phyloP scores from a whole-genome alignment of 345 rosid species.

The Citrus reticulata region DNA sequence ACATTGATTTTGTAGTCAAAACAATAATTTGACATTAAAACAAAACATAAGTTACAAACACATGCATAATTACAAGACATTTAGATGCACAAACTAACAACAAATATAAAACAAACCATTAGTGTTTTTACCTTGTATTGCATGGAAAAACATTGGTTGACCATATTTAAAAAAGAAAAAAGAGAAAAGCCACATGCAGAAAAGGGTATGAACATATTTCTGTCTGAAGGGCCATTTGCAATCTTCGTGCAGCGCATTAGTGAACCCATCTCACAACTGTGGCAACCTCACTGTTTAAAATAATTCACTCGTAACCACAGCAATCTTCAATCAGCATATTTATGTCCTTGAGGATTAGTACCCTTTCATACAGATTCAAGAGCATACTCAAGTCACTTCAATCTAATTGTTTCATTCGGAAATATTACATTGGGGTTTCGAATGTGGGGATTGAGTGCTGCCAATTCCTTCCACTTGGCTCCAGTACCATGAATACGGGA shows the following conservation, averaged over 20 bases:
- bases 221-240: not conserved
- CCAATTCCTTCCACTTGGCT: slow-evolving; percentile 63
- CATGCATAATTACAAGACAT: not conserved
- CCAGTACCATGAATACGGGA: slow-evolving; percentile 52
- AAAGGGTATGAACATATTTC: not conserved
- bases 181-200: slow-evolving; percentile 5
- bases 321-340: not conserved
- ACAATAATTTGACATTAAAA: not conserved
- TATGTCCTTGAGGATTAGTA: not conserved
- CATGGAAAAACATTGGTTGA: not conserved
- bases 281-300: not conserved
- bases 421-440: slow-evolving; percentile 58
- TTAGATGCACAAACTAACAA: slow-evolving; percentile 8
- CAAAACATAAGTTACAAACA: not conserved
- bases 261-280: not conserved
- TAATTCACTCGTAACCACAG: not conserved
- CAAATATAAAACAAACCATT: slow-evolving; percentile 3
- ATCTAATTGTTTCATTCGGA: slow-evolving; percentile 32
- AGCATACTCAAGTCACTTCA: slow-evolving; percentile 23
- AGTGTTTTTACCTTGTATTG: slow-evolving; percentile 3
- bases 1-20: not conserved
- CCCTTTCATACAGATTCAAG: not conserved
- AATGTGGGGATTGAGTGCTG: slow-evolving; percentile 37
- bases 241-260: not conserved
- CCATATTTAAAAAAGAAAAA: not conserved